Evolutionary conservation across 2,329 filamentous ascomycete genomes (phyloP).

Genomic region (Stagonosporopsis tanaceti): DNA sequence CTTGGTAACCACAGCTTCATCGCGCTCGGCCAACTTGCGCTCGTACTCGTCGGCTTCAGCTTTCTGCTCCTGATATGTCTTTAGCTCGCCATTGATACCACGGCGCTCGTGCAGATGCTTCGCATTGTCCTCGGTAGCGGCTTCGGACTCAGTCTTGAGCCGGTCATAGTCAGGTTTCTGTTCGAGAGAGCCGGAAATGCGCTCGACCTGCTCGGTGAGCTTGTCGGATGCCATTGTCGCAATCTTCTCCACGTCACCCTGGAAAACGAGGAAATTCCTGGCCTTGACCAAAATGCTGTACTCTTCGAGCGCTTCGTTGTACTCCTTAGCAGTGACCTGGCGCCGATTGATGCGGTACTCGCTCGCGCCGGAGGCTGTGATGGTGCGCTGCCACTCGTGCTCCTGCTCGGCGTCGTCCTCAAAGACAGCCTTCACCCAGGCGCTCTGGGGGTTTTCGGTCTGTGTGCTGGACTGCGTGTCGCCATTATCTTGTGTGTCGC

Average conservation of each 20-base stretch:
- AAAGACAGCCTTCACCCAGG: conserved; percentile 99
- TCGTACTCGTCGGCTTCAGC: conserved; percentile 93
- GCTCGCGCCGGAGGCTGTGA: conserved; percentile 86
- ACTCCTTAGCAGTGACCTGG: conserved; percentile 85
- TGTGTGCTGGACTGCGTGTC: conserved; percentile 69
- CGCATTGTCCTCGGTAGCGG: conserved; percentile 86
- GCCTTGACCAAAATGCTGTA: conserved; percentile 99
- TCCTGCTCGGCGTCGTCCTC: conserved; percentile 96
- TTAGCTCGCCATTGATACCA: conserved; percentile 97
- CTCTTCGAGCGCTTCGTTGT: conserved; percentile 88
- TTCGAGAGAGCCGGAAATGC: conserved; percentile 95
- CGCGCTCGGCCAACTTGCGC: conserved; percentile 86
- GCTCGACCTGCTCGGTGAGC: conserved; percentile 91
- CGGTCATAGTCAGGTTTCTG: conserved; percentile 93
- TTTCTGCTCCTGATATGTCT: conserved; percentile 97
- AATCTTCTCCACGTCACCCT: conserved; percentile 97
- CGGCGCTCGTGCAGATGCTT: conserved; percentile 88
- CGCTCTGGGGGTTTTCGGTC: conserved; percentile 82
- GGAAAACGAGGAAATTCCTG: conserved; percentile 96
- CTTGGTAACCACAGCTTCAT: conserved; percentile 90
- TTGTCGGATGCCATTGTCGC: conserved; percentile 94
- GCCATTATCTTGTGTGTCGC: conserved; percentile 57
- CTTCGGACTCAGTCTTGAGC: conserved; percentile 84
- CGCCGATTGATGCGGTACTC: conserved; percentile 98
- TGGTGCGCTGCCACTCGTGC: conserved; percentile 94